Evolutionary conservation across 139 green algal species (phyloP), one percentile per base, ranked within the genome.

Genomic region (Ettlia oleoabundans): DNA sequence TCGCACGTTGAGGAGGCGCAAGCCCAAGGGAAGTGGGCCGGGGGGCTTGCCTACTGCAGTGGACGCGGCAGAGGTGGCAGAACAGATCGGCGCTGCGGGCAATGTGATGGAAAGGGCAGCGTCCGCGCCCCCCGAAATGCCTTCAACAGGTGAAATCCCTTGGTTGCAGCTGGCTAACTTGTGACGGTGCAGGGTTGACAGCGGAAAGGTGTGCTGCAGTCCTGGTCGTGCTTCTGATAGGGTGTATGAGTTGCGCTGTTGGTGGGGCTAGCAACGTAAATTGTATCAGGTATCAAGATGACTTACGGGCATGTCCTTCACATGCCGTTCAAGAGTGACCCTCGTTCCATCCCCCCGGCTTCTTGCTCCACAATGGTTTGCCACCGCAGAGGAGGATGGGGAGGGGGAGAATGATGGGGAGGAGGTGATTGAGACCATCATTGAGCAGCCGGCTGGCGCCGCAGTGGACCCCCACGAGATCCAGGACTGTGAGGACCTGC

Each of bases 381-480:
- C n/a, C n/a, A n/a, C n/a, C n/a, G 69, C 69, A 76, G 69, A 76
- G 42, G 26, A 40, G 26, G 1, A 24, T 15, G 35, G 26, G 35
- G 42, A 38, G 22, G 69, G 51, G 41, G 24, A 28, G 41, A 28
- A 21, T 37, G 42, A 63, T 41, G 41, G 38, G 35, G 69, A 76
- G 26, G 42, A 41, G 28, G 51, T 76, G 24, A 52, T 65, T 65
- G 70, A 79, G 72, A 79, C 72, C 3, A 51, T 79, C 72, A 68
- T 79, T 33, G 72, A 79, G 52, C 47, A 63, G 47, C 72, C 72
- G 1, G 22, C 10, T 35, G 22, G 55, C 37, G 28, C 74, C 21
- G 72, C 33, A 28, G 64, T 82, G 65, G 83, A 87, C 61, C 76
- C 85, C 18, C 72, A 85, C 28, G 77, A 89, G 32, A 84, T 89